Conservation (phyloP, 2,329 filamentous ascomycete genomes). For the Exophiala oligosperma region DNA sequence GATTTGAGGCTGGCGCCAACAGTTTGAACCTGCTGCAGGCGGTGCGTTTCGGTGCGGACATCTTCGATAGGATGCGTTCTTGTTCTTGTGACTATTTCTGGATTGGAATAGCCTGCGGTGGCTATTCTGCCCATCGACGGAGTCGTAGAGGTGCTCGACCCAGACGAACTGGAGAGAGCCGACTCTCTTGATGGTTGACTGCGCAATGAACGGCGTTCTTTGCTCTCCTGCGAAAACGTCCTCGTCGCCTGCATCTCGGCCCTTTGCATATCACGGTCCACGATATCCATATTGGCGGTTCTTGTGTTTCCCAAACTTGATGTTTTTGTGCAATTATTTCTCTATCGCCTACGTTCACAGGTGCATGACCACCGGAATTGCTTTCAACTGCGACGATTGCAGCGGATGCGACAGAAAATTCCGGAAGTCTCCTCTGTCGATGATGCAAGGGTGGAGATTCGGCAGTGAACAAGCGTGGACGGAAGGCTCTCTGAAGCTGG, state of each 20-base stretch:
- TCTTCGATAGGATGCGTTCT: conserved; percentile 30
- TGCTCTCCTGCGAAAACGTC: conserved; percentile 23
- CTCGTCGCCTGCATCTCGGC: conserved; percentile 34
- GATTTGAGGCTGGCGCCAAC: conserved; percentile 39
- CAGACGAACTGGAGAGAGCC: conserved; percentile 27
- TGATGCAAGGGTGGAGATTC: too few relatives aligned
- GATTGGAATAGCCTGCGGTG: conserved; percentile 21
- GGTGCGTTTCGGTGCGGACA: conserved; percentile 29
- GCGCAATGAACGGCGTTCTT: conserved; percentile 23
- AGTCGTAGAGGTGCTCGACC: conserved; percentile 28
- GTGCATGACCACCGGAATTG: too few relatives aligned
- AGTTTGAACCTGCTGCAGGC: conserved; percentile 42
- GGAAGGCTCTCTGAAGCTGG: too few relatives aligned
- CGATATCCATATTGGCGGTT: conserved; percentile 36
- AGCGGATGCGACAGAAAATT: too few relatives aligned
- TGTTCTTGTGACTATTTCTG: conserved; percentile 16
- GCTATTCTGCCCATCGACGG: conserved; percentile 26
- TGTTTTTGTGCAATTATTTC: not conserved
- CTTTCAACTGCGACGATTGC: not conserved
- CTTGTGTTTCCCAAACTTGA: not conserved
- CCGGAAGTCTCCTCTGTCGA: too few relatives aligned
- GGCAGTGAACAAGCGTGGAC: too few relatives aligned
- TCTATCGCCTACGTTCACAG: too few relatives aligned
- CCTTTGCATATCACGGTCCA: conserved; percentile 40
- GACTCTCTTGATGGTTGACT: conserved; percentile 18